phyloP scores from a whole-genome alignment of 164 flowering plant species.

The Cinnamomum micranthum region DNA sequence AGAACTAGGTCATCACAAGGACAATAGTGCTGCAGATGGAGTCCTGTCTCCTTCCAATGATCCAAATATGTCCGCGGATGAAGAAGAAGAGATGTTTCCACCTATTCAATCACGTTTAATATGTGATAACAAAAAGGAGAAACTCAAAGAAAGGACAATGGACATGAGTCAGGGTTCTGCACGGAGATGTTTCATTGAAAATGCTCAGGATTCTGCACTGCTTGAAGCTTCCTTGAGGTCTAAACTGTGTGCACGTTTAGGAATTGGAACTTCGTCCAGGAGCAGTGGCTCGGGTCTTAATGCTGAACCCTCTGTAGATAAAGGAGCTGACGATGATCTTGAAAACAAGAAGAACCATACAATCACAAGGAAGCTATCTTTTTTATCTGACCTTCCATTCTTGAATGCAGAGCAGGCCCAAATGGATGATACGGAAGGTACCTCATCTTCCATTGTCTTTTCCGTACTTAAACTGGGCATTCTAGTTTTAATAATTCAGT shows the following conservation, averaged over 20 bases:
- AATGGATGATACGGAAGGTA: slow-evolving; percentile 38
- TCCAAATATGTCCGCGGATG: slow-evolving; percentile 41
- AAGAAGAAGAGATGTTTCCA: slow-evolving; percentile 41
- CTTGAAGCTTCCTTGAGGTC: slow-evolving; percentile 82
- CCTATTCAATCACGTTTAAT: slow-evolving; percentile 19
- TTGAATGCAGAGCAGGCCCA: slow-evolving; percentile 26
- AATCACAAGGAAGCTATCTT: slow-evolving; percentile 10
- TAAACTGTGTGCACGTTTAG: slow-evolving; percentile 59
- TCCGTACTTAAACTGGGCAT: neutral
- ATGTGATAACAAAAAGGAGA: slow-evolving; percentile 19
- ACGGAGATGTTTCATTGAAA: slow-evolving; percentile 16
- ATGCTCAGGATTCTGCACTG: slow-evolving; percentile 38
- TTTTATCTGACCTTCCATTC: neutral
- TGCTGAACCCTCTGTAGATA: slow-evolving; percentile 22
- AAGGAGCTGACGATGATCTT: slow-evolving; percentile 25
- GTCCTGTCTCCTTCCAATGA: slow-evolving; percentile 36
- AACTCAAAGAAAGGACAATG: slow-evolving; percentile 17
- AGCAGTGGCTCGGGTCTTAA: slow-evolving; percentile 11
- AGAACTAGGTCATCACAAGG: slow-evolving; percentile 35
- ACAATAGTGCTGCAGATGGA: slow-evolving; percentile 26
- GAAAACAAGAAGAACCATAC: slow-evolving; percentile 27
- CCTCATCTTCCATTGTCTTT: neutral
- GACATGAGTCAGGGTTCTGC: slow-evolving; percentile 7
- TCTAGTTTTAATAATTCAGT: neutral
- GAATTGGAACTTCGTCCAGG: slow-evolving; percentile 30